A percentile compares a stretch with the other conserved stretches of the same genome.
Evolutionary conservation across 495 filamentous ascomycete species (phyloP).

Genomic region (Tuber magnatum): DNA sequence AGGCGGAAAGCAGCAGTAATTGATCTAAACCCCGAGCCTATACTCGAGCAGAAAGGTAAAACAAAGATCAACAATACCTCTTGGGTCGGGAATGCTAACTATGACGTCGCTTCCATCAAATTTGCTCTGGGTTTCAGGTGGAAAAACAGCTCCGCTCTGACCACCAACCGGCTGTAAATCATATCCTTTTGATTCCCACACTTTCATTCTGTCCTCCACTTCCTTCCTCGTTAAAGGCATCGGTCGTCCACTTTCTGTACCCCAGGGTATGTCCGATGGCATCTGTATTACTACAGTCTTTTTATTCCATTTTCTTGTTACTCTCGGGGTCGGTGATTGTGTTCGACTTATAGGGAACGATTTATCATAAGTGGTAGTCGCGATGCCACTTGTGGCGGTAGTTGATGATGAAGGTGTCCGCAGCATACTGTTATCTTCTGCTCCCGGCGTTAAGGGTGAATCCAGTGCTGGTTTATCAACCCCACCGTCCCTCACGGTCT

Average conservation of each 20-base stretch:
- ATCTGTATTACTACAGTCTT: slow-evolving; percentile 67
- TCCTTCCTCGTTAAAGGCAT: slow-evolving; percentile 56
- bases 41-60: background rate
- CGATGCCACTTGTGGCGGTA: slow-evolving; percentile 16
- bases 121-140: slow-evolving; percentile 55
- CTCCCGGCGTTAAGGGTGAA: background rate
- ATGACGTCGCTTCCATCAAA: slow-evolving; percentile 46
- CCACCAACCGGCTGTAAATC: slow-evolving; percentile 45
- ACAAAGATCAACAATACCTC: slow-evolving; percentile 25
- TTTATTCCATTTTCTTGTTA: slow-evolving; percentile 53
- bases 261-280: slow-evolving; percentile 51
- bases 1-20: background rate
- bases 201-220: slow-evolving; percentile 57
- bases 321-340: slow-evolving; percentile 31
- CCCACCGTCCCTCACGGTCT: slow-evolving; percentile 16
- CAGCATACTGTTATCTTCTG: slow-evolving; percentile 26
- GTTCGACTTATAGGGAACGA: slow-evolving; percentile 24
- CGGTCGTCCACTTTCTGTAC: slow-evolving; percentile 53
- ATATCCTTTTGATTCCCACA: slow-evolving; percentile 71
- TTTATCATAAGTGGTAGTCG: slow-evolving; percentile 15
- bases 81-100: slow-evolving; percentile 69
- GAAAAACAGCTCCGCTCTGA: slow-evolving; percentile 68
- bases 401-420: slow-evolving; percentile 33
- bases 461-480: background rate
- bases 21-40: background rate